Conservation (phyloP, 176 grass and related monocot species). For the Oryza meyeriana region DNA sequence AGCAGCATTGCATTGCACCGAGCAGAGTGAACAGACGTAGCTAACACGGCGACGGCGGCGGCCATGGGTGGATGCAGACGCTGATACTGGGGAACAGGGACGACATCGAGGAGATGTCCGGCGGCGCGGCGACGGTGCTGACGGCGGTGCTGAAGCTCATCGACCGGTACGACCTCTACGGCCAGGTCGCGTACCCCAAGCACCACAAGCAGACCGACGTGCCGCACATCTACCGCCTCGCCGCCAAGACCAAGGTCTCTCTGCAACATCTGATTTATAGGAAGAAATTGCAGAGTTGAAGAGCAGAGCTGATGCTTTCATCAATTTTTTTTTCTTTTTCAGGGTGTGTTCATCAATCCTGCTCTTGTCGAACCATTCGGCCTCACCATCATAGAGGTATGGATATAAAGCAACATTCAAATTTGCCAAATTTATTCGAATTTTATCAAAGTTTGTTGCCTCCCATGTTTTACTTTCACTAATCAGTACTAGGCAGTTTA, state of each 20-base stretch:
- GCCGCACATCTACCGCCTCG: constrained; percentile 82
- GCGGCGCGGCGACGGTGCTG: constrained; percentile 52
- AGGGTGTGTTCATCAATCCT: constrained; percentile 96
- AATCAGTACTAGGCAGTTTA: too few relatives aligned
- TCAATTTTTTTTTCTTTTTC: neutral
- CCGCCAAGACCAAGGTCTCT: constrained; percentile 75
- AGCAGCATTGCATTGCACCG: too few relatives aligned
- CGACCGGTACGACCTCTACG: constrained; percentile 87
- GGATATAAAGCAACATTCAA: neutral
- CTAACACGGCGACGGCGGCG: neutral
- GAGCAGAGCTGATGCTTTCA: neutral
- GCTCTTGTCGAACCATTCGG: constrained; percentile 93
- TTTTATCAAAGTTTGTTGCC: neutral
- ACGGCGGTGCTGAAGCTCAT: constrained; percentile 83
- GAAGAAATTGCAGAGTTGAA: neutral
- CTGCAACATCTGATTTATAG: neutral
- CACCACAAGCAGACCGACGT: constrained; percentile 94
- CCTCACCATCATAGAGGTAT: constrained; percentile 86
- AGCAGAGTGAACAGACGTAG: neutral
- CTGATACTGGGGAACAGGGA: constrained; percentile 91
- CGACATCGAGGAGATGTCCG: constrained; percentile 92
- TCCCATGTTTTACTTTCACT: too few relatives aligned
- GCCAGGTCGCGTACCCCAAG: constrained; percentile 93
- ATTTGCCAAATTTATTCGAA: neutral
- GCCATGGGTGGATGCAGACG: constrained; percentile 38